A percentile compares a stretch with the other conserved stretches of the same genome.
These are phyloP conservation scores for Ustilago trichophora DNA, from an alignment of 1,284 basidiomycete genomes.

Conservation along the genomic window DNA sequence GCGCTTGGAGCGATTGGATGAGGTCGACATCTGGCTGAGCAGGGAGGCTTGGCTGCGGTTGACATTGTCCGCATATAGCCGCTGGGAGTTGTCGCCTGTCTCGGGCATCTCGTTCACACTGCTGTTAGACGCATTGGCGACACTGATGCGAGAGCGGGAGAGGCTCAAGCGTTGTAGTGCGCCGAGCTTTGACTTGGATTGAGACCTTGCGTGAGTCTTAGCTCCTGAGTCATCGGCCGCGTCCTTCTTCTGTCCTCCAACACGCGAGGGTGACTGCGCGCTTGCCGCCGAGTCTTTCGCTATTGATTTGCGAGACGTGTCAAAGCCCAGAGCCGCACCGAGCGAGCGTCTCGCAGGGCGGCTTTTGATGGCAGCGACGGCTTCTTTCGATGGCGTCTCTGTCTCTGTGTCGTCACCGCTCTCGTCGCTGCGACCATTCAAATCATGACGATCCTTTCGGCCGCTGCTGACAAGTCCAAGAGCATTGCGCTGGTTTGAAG, in stretches of 20 bases:
- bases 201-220: slow-evolving; percentile 9
- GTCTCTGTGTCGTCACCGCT: slow-evolving; percentile 44
- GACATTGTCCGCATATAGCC: slow-evolving; percentile 1
- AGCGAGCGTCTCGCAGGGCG: slow-evolving; percentile 26
- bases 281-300: background rate
- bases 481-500: background rate
- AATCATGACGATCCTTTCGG: background rate
- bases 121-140: slow-evolving; percentile 17
- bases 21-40: slow-evolving; percentile 25
- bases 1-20: slow-evolving; percentile 17
- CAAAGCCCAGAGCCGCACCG: slow-evolving; percentile 31
- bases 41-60: slow-evolving; percentile 33
- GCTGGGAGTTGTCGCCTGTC: background rate
- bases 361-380: background rate
- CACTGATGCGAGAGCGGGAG: slow-evolving; percentile 36
- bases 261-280: background rate
- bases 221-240: background rate
- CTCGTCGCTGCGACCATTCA: background rate
- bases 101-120: slow-evolving; percentile 13
- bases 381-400: slow-evolving; percentile 11
- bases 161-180: slow-evolving; percentile 36
- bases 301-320: background rate
- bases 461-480: background rate
- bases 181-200: slow-evolving; percentile 24
- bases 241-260: background rate